Conservation (phyloP, 1,284 basidiomycete genomes). For the Cryptococcus sp. region DNA sequence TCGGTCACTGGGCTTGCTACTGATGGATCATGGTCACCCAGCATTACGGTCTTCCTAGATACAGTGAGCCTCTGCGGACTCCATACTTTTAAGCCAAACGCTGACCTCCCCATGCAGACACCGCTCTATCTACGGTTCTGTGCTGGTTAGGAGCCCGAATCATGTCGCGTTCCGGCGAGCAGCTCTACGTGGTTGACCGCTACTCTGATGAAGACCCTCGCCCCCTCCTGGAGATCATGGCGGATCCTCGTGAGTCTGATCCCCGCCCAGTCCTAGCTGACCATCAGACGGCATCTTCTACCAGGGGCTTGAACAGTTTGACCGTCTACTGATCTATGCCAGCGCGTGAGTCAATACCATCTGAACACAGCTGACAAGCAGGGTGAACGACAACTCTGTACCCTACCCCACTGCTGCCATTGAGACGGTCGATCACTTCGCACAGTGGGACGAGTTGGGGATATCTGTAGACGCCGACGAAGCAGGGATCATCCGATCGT, state of each 20-base stretch:
- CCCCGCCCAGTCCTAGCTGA: slow-evolving; percentile 1
- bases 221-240: slow-evolving; percentile 76
- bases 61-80: slow-evolving; percentile 26
- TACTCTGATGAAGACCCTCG: slow-evolving; percentile 64
- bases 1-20: background rate
- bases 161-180: slow-evolving; percentile 78
- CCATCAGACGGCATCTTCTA: slow-evolving; percentile 59
- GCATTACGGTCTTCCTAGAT: slow-evolving; percentile 39
- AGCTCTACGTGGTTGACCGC: slow-evolving; percentile 70
- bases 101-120: slow-evolving; percentile 22
- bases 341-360: slow-evolving; percentile 60
- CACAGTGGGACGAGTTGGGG: slow-evolving; percentile 58
- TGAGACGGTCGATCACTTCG: slow-evolving; percentile 66
- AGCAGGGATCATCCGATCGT: slow-evolving; percentile 26
- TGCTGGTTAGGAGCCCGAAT: slow-evolving; percentile 65
- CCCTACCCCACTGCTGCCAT: slow-evolving; percentile 76
- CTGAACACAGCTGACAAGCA: slow-evolving; percentile 20
- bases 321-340: slow-evolving; percentile 72
- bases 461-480: slow-evolving; percentile 59
- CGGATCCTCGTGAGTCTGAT: slow-evolving; percentile 67
- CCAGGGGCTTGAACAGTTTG: slow-evolving; percentile 67
- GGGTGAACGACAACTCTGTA: slow-evolving; percentile 70
- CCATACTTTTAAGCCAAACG: background rate
- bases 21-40: background rate
- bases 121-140: slow-evolving; percentile 61